Percentiles rank a stretch among this genome's conserved stretches.
These are phyloP conservation scores for Murraya koenigii DNA, from an alignment of 345 rosid species.

Conservation along the genomic window DNA sequence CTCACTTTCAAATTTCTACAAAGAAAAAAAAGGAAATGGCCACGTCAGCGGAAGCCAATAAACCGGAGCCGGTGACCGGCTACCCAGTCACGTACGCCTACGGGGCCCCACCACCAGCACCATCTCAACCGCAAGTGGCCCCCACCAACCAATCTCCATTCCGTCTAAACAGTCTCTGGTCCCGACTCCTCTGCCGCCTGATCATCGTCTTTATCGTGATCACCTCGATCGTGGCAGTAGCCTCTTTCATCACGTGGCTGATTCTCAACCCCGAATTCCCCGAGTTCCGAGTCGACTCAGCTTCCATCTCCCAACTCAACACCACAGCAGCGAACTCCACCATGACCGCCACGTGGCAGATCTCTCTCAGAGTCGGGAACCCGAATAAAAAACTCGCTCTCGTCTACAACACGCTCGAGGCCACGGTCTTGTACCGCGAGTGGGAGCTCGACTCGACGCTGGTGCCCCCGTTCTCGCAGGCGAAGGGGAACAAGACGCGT, in stretches of 20 bases:
- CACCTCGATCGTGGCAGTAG: background rate
- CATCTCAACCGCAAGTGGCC: background rate
- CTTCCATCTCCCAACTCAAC: constrained; percentile 31
- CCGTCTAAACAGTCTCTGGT: background rate
- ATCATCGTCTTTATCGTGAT: background rate
- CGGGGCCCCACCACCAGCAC: background rate
- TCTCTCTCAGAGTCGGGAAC: constrained; percentile 29
- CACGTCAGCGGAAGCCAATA: constrained; percentile 1
- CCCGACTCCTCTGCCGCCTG: constrained; percentile 10
- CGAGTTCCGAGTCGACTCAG: constrained; percentile 25
- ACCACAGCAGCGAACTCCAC: constrained; percentile 21
- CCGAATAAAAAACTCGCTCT: constrained; percentile 30
- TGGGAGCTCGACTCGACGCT: constrained; percentile 1
- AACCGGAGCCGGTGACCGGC: constrained; percentile 13
- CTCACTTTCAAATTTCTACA: background rate
- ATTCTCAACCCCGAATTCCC: constrained; percentile 34
- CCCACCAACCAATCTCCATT: background rate
- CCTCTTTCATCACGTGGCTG: constrained; percentile 25
- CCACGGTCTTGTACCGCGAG: constrained; percentile 4
- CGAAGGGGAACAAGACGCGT: background rate
- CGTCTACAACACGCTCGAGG: constrained; percentile 9
- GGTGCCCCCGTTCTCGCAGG: constrained; percentile 15
- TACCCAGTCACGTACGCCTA: constrained; percentile 8
- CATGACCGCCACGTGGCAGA: constrained; percentile 33
- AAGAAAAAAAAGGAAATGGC: background rate